Base-by-base conservation (phyloP, 805 yeast genomes). In the Ogataea wickerhamii region DNA sequence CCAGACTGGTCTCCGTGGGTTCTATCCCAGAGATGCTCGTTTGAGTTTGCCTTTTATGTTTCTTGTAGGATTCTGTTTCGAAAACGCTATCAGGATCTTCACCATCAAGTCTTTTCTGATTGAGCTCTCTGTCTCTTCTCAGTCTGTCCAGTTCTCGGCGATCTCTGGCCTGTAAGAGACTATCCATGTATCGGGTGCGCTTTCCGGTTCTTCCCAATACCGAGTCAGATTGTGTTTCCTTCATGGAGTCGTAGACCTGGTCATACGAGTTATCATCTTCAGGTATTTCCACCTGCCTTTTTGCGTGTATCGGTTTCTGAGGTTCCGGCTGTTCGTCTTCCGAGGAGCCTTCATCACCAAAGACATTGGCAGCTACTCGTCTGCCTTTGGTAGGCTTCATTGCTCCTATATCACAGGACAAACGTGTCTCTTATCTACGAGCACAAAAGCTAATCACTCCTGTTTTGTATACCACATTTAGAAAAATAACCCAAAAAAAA, bases 21-120 rank as follows among this genome's bases (percentile, higher is more conserved):
- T 25, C 25, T 17, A 33, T 22, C 12, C 18, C 28, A 19, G 26
- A 19, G 21, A 31, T 13, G 13, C 25, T 25, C 7, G 25, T 19
- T 4, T 29, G 5, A 2, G 35, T 30, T 18, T 36, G 38, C 26
- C 58, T 58, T 44, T 64, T 66, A 37, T 63, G 63, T 28, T 54
- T 54, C 47, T 66, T 64, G 49, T 77, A 79, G 0, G 71, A 69
- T 1, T 63, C 53, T 1, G 80, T 70, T 7, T 75, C 71, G 56
- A 76, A 78, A 18, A 56, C 66, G 32, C 71, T 73, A 33, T 63
- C 68, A 14, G 56, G 70, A 4, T 52, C 58, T 26, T 63, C 67
- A 4, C 67, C 68, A 40, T 71, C 76, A 16, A 53, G 38, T 22
- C 63, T 63, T 6, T 71, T 45, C 39, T 68, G 72, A 6, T 58